Conservation (phyloP, 352 stramenopile species). For the Peronosclerospora sorghi region DNA sequence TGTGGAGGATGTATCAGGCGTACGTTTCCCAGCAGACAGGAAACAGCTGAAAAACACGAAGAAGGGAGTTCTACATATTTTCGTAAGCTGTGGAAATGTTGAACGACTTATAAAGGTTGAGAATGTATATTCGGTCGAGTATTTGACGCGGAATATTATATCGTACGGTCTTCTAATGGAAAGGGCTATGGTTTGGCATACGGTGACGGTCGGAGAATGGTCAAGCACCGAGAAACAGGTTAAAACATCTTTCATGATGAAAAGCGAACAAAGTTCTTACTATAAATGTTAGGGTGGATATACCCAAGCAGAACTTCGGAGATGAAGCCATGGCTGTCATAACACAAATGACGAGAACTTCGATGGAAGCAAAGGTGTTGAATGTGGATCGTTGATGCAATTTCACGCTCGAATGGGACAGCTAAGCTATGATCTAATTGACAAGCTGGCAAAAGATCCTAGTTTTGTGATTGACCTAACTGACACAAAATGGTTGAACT, state of each 20-base stretch:
- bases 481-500: no score
- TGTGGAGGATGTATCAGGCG: background rate
- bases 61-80: no score
- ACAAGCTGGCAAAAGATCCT: no score
- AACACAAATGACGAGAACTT: background rate
- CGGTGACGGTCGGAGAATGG: background rate
- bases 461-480: no score
- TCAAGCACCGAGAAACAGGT: no score
- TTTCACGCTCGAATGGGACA: conserved; percentile 3
- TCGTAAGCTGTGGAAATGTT: no score
- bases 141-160: background rate
- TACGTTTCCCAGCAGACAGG: background rate
- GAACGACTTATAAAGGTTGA: no score
- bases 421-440: conserved; percentile 1
- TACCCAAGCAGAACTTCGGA: background rate
- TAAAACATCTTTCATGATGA: background rate
- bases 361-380: background rate
- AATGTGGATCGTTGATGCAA: background rate
- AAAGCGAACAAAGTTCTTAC: background rate
- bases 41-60: no score
- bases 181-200: no score
- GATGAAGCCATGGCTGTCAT: background rate
- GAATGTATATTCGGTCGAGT: background rate
- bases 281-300: no score
- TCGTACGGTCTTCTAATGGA: background rate